Evolutionary conservation across 352 stramenopile species (phyloP), one percentile per base, ranked within the genome.

Genomic region (Phytophthora capsici): DNA sequence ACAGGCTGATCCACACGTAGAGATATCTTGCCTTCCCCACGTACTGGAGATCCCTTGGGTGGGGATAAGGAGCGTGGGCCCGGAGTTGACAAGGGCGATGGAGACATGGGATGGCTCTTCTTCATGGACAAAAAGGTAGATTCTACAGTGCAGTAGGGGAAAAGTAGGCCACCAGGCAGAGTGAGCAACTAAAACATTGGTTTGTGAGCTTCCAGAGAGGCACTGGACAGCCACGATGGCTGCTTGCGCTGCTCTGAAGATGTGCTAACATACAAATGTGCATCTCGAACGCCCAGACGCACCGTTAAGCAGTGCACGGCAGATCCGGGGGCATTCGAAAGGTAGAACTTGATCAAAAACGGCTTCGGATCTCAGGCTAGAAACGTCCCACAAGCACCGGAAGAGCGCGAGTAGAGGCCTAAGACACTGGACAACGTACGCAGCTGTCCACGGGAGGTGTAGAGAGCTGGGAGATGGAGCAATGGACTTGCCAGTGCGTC

Each of bases 1-100:
- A 92, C 80, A 3, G 84, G 84, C 63, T 92, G 84, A 54, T 92
- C 84, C 20, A 92, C 81, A 22, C 84, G 81, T 48, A 92, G 66
- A 22, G 84, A 92, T 58, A 92, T 89, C 64, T 86, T 84, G 44
- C 79, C 79, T 58, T 92, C 82, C n/a, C 80, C 77, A 45, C 77
- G 66, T 51, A 86, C 57, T 25, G 80, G 80, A n/a, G 80, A 91
- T 9, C 77, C 79, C 56, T 73, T 85, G 14, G 72, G 66, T 30
- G 82, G 74, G 50, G 80, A 89, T 23, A 76, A 23, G 6, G 63
- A 76, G 16, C 68, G 68, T 4, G 63, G 63, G 2, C 28, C 44
- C 50, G 58, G 71, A 25, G 28, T 20, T 37, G 20, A 47, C 22
- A 47, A 56, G 20, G 74, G 55, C 5, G 64, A 71, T 4, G 78